Base-by-base conservation (phyloP, 257 asterid species). In the Petrea volubilis region DNA sequence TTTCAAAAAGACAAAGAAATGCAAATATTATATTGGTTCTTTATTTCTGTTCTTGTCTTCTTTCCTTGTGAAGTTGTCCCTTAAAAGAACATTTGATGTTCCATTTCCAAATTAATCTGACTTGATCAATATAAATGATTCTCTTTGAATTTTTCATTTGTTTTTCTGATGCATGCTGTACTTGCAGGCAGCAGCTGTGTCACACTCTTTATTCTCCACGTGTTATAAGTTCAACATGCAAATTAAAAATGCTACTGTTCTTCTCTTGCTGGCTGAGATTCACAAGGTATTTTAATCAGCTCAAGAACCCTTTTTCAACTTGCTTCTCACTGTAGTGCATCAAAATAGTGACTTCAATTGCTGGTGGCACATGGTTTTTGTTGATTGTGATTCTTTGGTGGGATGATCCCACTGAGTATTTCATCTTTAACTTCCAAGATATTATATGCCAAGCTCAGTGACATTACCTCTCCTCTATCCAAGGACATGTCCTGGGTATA, bases 241-340 rank as follows among this genome's bases (percentile, higher is more conserved):
- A 82, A 92, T 94, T 31, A 90, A 91, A 85, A 94, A 89, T 80
- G 99, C 99, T 47, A 75, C 85, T 36, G 89, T 89, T 78, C 96
- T 94, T 78, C 95, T 94, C 79, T 78, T 94, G 86, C 95, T 94
- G 67, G 99, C 99, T 29, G 99, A 94, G 87, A 94, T 94, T 78
- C 95, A 89, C 83, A 91, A 89, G 98, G 98, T 93, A 84, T 52
- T 23, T 76, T 20, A n/a, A 56, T 49, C 25, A 70, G 44, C 53
- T 6, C 33, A 33, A 0, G 40, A 44, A 61, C 44, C 64, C 59
- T 33, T 72, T 41, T 20, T 50, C 74, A 10, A 24, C 72, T 47
- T 43, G 67, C 49, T 47, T 74, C 47, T 24, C 25, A 10, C 7
- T 49, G 23, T 65, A 18, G 52, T 33, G 36, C 44, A 64, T 67